Base-by-base conservation (phyloP, 225 moss, liverwort and hornwort species). In the Rhytidiadelphus loreus region DNA sequence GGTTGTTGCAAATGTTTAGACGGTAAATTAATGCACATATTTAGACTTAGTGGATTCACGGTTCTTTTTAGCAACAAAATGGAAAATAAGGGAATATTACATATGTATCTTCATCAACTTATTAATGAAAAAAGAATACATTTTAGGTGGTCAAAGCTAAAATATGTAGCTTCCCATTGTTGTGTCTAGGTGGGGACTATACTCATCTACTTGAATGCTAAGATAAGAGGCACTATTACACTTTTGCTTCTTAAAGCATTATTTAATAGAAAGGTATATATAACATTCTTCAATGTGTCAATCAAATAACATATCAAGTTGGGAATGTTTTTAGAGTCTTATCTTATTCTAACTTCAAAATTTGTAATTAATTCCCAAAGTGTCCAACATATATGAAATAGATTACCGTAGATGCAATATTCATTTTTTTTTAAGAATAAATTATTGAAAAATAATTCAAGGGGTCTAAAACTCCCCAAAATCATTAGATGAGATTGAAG, bases 141-240 rank as follows among this genome's bases (percentile, higher is more conserved):
- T 35, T 37, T 12, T 12, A 21, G 6, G 4, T 22, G 12, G 4
- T 68, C 22, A 66, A 68, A 68, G 7, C 22, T n/a, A n/a, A 68
- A 66, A 66, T 11, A 7, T 66, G n/a, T 66, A n/a, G 21, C 22
- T 61, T 61, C 13, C 0, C 0, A 2, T 29, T 5, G 1, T 61
- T 61, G 11, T 21, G 3, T 3, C 6, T 37, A 21, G 21, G 2
- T 66, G 4, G 21, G 0, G 5, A 37, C 3, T 37, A 66, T 20
- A 21, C 1, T 37, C 4, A 7, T 66, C 21, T 3, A 22, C n/a
- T 66, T 22, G 0, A n/a, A 68, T 68, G 68, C 7, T 68, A 12
- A n/a, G 0, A 0, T n/a, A n/a, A 22, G 7, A 22, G 1, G n/a
- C 3, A 0, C 66, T 68, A 21, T 0, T 66, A 7, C 0, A 66